These are phyloP conservation scores for Calamus simplicifolius DNA, from an alignment of 176 grass and related monocot genomes.

Conservation along the genomic window DNA sequence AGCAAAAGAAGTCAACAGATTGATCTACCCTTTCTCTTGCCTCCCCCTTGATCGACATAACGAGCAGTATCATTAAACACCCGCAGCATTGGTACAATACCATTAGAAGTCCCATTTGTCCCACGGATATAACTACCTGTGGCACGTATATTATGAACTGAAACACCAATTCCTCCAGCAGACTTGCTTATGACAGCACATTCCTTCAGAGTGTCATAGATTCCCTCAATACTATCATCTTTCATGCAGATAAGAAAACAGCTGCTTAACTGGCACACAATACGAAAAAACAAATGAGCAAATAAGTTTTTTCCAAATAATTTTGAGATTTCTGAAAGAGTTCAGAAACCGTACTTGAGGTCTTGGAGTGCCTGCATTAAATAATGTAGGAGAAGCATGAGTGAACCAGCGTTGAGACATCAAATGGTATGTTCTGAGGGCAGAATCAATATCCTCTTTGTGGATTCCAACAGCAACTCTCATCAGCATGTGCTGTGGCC, in stretches of 20 bases:
- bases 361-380: slow-evolving; percentile 84
- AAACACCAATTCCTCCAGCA: slow-evolving; percentile 93
- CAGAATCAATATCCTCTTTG: slow-evolving; percentile 81
- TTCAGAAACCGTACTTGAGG: slow-evolving; percentile 49
- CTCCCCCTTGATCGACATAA: slow-evolving; percentile 97
- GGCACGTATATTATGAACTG: slow-evolving; percentile 75
- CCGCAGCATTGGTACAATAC: slow-evolving; percentile 91
- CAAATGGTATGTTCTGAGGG: slow-evolving; percentile 73
- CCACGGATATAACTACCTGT: slow-evolving; percentile 86
- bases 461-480: slow-evolving; percentile 94
- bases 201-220: slow-evolving; percentile 94
- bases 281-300: not conserved
- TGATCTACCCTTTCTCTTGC: slow-evolving; percentile 77
- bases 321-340: not conserved
- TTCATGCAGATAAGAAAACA: slow-evolving; percentile 98
- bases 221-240: slow-evolving; percentile 95
- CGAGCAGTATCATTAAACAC: slow-evolving; percentile 96
- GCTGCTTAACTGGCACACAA: slow-evolving; percentile 63
- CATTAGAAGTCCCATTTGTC: slow-evolving; percentile 88
- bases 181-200: slow-evolving; percentile 95
- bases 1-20: too few species aligned
- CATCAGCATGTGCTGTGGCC: slow-evolving; percentile 96
- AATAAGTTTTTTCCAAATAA: too few species aligned
- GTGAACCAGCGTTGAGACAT: slow-evolving; percentile 99
- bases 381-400: slow-evolving; percentile 85